Evolutionary conservation across 257 asterid species (phyloP), one percentile per base, ranked within the genome.

Genomic region (Ligustrum vulgare): DNA sequence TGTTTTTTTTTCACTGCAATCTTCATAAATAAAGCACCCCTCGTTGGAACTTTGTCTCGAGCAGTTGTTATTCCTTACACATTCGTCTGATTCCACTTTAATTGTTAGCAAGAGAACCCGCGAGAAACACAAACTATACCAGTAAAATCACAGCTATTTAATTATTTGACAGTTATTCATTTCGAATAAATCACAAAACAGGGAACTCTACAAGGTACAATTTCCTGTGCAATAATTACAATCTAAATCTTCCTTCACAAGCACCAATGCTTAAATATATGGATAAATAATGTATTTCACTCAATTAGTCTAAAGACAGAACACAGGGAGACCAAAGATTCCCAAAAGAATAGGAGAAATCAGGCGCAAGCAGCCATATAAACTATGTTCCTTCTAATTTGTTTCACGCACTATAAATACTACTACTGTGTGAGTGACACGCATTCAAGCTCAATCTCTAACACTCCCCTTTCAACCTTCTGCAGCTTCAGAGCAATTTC

Each of bases 361-460:
- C 33, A 58, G 15, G 64, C 25, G 13, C 64, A 5, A 6, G 2
- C 67, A 22, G 7, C 16, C 67, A 10, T 60, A 25, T 60, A 60
- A 23, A 10, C 10, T 23, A 60, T 60, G 67, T 10, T 20, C 35
- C 35, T 25, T 56, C 67, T 22, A 25, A 23, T 60, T 1, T 60
- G 32, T 22, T 58, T 23, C 66, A 9, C 33, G 5, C 5, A 54
- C 22, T 18, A 13, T 9, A 49, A 43, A 77, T 86, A 94, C 77
- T 60, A 51, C 78, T 86, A 94, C 77, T 94, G 97, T 13, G 95
- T 84, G 69, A 94, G 96, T 60, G 98, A 93, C 72, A 94, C 87
- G 43, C 99, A 94, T 83, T 94, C 98, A 64, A 94, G 96, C 87
- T 91, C 96, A 25, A 92, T 82, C 81, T 94, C 99, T 45, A 94